phyloP scores from a whole-genome alignment of 805 yeast species.

The Lipomyces yamadae region DNA sequence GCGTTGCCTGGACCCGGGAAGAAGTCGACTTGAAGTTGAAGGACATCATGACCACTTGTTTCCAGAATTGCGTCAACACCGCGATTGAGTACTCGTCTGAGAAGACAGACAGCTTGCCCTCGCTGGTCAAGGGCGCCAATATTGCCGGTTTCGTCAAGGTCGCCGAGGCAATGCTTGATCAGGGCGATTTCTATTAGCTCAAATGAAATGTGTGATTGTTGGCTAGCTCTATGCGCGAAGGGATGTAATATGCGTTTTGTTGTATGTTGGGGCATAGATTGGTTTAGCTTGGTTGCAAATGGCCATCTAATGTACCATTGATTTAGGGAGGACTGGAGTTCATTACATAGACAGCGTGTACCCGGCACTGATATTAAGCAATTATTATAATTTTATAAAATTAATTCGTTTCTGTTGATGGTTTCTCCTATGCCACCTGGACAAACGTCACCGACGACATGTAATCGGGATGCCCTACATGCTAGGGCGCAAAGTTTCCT shows the following conservation, averaged over 20 bases:
- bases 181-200: slow-evolving; percentile 72
- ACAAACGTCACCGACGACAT: too few species aligned
- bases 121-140: slow-evolving; percentile 98
- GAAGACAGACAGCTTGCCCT: slow-evolving; percentile 77
- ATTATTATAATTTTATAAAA: too few species aligned
- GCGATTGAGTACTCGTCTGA: slow-evolving; percentile 74
- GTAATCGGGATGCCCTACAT: too few species aligned
- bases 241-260: not conserved
- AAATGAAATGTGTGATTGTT: not conserved
- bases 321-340: too few species aligned
- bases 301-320: too few species aligned
- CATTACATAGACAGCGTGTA: too few species aligned
- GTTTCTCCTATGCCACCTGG: too few species aligned
- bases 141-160: slow-evolving; percentile 98
- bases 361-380: too few species aligned
- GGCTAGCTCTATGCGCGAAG: not conserved
- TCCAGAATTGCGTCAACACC: slow-evolving; percentile 88
- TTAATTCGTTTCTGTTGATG: too few species aligned
- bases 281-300: not conserved
- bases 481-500: too few species aligned
- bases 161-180: slow-evolving; percentile 97
- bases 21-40: slow-evolving; percentile 90
- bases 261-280: not conserved
- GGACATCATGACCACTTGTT: slow-evolving; percentile 90
- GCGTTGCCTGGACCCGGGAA: slow-evolving; percentile 87